These are phyloP conservation scores for Oryza punctata DNA, from an alignment of 176 grass and related monocot genomes.

Conservation along the genomic window DNA sequence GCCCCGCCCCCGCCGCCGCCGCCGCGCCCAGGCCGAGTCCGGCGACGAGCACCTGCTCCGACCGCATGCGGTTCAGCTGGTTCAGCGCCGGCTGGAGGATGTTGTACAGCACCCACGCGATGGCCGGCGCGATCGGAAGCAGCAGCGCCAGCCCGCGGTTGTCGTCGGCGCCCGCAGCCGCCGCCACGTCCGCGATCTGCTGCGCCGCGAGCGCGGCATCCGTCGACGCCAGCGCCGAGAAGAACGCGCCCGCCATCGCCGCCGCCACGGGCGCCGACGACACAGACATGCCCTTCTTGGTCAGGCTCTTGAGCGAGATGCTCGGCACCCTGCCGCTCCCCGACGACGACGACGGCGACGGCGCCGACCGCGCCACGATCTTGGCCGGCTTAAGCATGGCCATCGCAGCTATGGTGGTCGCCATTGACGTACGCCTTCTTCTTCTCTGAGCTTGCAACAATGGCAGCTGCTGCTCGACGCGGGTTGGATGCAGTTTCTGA, in stretches of 20 bases:
- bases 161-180: constrained; percentile 26
- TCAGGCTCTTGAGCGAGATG: constrained; percentile 52
- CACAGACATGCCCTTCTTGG: constrained; percentile 20
- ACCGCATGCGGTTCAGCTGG: constrained; percentile 68
- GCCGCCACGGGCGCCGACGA: constrained; percentile 41
- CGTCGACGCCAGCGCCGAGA: constrained; percentile 50
- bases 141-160: constrained; percentile 56
- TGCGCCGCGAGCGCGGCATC: constrained; percentile 58
- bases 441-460: not conserved
- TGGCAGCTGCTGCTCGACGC: not conserved
- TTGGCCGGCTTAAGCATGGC: constrained; percentile 68
- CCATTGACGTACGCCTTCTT: constrained; percentile 47
- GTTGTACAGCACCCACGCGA: constrained; percentile 84
- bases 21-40: too few relatives aligned
- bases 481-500: not conserved
- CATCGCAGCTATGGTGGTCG: constrained; percentile 72
- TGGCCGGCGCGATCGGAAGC: constrained; percentile 53
- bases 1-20: not conserved
- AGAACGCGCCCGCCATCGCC: constrained; percentile 61
- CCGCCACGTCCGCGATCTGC: constrained; percentile 56
- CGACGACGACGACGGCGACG: not conserved
- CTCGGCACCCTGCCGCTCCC: constrained; percentile 16
- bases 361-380: constrained; percentile 14
- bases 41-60: constrained; percentile 20
- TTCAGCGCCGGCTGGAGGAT: constrained; percentile 87